Percentiles rank a stretch among this genome's conserved stretches.
Conservation (phyloP, 352 stramenopile genomes). For the Discostella stelligera region DNA sequence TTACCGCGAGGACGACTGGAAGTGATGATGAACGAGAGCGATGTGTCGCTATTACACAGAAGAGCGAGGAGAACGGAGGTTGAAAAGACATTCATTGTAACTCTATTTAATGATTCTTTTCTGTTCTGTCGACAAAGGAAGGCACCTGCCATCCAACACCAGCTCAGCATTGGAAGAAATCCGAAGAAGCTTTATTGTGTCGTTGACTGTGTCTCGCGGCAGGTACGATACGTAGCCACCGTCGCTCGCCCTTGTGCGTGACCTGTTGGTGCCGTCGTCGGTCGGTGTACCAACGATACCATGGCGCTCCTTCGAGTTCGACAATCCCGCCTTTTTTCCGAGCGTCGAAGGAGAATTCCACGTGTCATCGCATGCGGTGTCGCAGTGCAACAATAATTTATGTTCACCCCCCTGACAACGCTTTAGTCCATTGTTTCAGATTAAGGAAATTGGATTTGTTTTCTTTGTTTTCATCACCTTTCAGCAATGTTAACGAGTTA, state of each 20-base stretch:
- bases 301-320: too few relatives aligned
- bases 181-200: not conserved
- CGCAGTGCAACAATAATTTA: too few relatives aligned
- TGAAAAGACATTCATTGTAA: conserved; percentile 1
- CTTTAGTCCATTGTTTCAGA: conserved; percentile 39
- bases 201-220: too few relatives aligned
- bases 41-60: not conserved
- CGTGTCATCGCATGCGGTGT: too few relatives aligned
- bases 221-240: too few relatives aligned
- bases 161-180: not conserved
- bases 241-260: too few relatives aligned
- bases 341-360: not conserved
- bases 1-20: not conserved
- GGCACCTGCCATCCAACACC: not conserved
- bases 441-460: conserved; percentile 24
- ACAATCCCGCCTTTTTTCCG: too few relatives aligned
- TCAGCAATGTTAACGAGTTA: not conserved
- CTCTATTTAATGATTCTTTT: not conserved
- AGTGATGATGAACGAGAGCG: not conserved
- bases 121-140: not conserved
- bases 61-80: conserved; percentile 1
- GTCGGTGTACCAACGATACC: too few relatives aligned
- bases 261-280: too few relatives aligned
- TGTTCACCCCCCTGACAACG: conserved; percentile 12
- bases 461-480: conserved; percentile 25